These are phyloP conservation scores for Capronia epimyces DNA, from an alignment of 2,329 filamentous ascomycete species.

Conservation along the genomic window DNA sequence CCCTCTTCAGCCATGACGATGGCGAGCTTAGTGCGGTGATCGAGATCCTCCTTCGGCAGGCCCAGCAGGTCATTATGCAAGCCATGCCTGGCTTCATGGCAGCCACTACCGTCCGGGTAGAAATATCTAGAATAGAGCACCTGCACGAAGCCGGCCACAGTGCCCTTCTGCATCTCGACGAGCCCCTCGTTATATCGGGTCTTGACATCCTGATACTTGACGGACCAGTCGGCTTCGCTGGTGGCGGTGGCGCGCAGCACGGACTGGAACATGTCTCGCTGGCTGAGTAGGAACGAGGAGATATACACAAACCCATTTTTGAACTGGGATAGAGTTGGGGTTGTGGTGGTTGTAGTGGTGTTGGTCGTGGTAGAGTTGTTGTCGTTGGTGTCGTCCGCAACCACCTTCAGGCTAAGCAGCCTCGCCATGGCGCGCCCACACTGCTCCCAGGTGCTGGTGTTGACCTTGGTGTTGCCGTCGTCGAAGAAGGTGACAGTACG, in stretches of 20 bases:
- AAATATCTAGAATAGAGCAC: conserved; percentile 56
- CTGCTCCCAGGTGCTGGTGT: conserved; percentile 56
- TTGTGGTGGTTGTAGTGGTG: too few species aligned
- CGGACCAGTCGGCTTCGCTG: conserved; percentile 56
- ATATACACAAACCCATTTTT: conserved; percentile 49
- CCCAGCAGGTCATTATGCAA: conserved; percentile 26
- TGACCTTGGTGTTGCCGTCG: conserved; percentile 53
- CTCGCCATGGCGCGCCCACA: conserved; percentile 49
- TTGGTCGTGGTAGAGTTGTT: too few species aligned
- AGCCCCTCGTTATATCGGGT: conserved; percentile 48
- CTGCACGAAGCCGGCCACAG: conserved; percentile 41
- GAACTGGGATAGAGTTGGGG: conserved; percentile 40
- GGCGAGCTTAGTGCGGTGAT: conserved; percentile 39
- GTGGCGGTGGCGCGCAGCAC: conserved; percentile 55
- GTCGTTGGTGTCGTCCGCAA: conserved; percentile 39
- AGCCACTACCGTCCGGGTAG: conserved; percentile 38
- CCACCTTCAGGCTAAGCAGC: conserved; percentile 44
- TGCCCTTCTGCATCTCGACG: conserved; percentile 39
- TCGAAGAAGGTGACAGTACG: conserved; percentile 47
- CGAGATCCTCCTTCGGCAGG: conserved; percentile 29
- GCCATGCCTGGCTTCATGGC: conserved; percentile 28
- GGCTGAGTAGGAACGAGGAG: conserved; percentile 54
- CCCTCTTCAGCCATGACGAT: conserved; percentile 10
- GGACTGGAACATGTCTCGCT: conserved; percentile 61
- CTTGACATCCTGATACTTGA: conserved; percentile 45